Percentiles rank a stretch among this genome's conserved stretches.
phyloP scores from a whole-genome alignment of 2,329 filamentous ascomycete species.

The Trichothecium roseum region DNA sequence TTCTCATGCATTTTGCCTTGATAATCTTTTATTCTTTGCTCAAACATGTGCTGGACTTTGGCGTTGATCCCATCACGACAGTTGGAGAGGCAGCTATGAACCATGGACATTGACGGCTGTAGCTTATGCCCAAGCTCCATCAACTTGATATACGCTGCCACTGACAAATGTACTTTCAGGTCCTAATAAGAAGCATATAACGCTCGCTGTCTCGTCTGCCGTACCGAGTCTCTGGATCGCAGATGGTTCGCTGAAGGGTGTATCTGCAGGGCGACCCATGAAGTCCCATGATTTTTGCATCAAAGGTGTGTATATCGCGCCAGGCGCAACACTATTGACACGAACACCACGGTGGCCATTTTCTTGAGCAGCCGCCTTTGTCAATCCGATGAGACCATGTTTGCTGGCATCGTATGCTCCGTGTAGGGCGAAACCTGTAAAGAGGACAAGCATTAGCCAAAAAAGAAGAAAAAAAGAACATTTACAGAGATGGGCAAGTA shows the following conservation, averaged over 20 bases:
- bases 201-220: conserved; percentile 23
- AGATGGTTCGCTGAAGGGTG: conserved; percentile 29
- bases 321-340: conserved; percentile 36
- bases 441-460: neutral
- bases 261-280: conserved; percentile 20
- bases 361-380: conserved; percentile 25
- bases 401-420: conserved; percentile 29
- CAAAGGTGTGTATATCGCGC: conserved; percentile 38
- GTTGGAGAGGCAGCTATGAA: neutral
- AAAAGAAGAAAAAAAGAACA: neutral
- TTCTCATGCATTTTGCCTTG: too few relatives aligned
- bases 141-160: conserved; percentile 31
- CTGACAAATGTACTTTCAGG: conserved; percentile 23
- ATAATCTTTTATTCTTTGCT: too few relatives aligned
- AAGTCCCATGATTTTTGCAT: conserved; percentile 32
- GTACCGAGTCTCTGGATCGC: conserved; percentile 33
- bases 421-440: conserved; percentile 21
- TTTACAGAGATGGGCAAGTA: too few relatives aligned
- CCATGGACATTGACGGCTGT: neutral
- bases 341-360: conserved; percentile 31
- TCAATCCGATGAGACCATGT: conserved; percentile 25
- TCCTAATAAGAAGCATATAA: conserved; percentile 23
- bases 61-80: too few relatives aligned
- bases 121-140: conserved; percentile 26
- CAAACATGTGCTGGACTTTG: too few relatives aligned